A percentile compares a stretch with the other conserved stretches of the same genome.
Evolutionary conservation across 805 yeast species (phyloP).

Genomic region (Sungouiozyma intestinalis): DNA sequence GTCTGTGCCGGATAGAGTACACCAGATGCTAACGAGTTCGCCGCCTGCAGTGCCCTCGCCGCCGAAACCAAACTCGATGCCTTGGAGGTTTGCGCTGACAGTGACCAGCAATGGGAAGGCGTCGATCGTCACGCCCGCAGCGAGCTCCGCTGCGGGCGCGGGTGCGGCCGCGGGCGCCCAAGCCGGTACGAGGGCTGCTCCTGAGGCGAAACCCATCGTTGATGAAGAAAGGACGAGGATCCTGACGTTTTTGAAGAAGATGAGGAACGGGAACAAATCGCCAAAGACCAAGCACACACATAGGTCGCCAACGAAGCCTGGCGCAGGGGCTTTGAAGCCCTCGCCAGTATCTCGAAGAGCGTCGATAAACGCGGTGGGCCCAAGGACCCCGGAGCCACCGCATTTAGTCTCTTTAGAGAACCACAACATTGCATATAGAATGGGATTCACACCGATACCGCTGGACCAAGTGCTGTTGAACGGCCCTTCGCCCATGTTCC

Average conservation of each 20-base stretch:
- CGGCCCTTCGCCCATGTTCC: slow-evolving; percentile 5
- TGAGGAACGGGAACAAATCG: slow-evolving; percentile 13
- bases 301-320: background rate
- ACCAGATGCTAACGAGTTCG: background rate
- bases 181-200: background rate
- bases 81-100: background rate
- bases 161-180: no score
- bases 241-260: slow-evolving; percentile 20
- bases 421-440: slow-evolving; percentile 1
- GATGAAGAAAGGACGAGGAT: slow-evolving; percentile 19
- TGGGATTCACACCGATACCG: slow-evolving; percentile 14
- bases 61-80: background rate
- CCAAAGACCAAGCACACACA: background rate
- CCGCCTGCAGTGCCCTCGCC: background rate
- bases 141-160: no score
- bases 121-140: slow-evolving; percentile 14
- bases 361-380: slow-evolving; percentile 2
- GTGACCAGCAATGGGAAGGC: slow-evolving; percentile 9
- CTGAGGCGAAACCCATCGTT: background rate
- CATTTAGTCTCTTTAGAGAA: background rate
- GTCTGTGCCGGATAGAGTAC: background rate
- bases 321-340: background rate
- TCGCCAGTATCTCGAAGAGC: slow-evolving; percentile 6
- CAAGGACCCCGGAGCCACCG: slow-evolving; percentile 2
- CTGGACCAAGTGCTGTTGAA: slow-evolving; percentile 18